Conservation (phyloP, 306 rosid genomes). For the Dryas alaskensis region DNA sequence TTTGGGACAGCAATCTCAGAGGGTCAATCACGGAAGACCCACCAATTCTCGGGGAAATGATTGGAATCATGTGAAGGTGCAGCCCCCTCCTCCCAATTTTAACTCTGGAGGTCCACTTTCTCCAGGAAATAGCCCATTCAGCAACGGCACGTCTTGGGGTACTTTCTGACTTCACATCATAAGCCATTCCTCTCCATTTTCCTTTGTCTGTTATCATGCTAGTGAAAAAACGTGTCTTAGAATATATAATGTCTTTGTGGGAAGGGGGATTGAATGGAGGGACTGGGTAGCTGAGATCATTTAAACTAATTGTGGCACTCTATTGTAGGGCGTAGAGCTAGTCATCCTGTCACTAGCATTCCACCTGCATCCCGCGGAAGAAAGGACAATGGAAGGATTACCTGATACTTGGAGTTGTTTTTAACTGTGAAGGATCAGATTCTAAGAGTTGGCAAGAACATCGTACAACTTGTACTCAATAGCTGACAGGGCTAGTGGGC, state of each 20-base stretch:
- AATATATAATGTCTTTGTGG: conserved; percentile 5
- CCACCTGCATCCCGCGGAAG: conserved; percentile 81
- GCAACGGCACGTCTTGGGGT: conserved; percentile 86
- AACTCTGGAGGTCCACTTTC: conserved; percentile 68
- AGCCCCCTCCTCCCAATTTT: conserved; percentile 61
- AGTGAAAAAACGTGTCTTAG: neutral
- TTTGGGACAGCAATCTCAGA: conserved; percentile 80
- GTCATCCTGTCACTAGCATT: conserved; percentile 70
- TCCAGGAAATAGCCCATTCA: conserved; percentile 67
- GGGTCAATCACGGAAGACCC: conserved; percentile 68
- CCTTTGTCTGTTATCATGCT: conserved; percentile 1
- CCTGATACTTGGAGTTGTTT: conserved; percentile 37
- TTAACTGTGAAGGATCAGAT: conserved; percentile 28
- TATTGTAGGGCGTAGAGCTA: conserved; percentile 75
- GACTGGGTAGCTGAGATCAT: conserved; percentile 7
- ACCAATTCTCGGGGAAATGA: conserved; percentile 46
- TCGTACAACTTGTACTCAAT: conserved; percentile 33
- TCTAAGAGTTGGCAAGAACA: conserved; percentile 35
- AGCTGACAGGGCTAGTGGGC: conserved; percentile 44
- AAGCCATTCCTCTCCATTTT: conserved; percentile 21
- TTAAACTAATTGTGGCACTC: conserved; percentile 33
- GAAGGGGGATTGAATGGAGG: conserved; percentile 22
- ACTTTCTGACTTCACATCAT: conserved; percentile 34
- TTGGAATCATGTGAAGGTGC: conserved; percentile 78
- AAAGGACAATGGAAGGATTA: conserved; percentile 86